Base-by-base conservation (phyloP, 2,329 filamentous ascomycete species). In the Sarocladiaceae sp. region DNA sequence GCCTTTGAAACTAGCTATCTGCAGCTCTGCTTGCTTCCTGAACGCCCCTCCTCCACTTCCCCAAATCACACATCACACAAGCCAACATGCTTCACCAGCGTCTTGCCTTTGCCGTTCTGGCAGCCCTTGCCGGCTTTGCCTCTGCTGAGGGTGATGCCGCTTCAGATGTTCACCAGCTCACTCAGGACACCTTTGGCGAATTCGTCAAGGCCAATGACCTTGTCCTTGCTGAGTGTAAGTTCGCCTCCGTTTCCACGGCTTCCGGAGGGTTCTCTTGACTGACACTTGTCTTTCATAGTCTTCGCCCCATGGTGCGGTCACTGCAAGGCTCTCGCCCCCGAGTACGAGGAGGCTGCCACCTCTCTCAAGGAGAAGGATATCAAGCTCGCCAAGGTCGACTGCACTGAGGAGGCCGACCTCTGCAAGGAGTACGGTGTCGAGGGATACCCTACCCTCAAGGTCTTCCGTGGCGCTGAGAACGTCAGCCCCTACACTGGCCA, bases 381-480 rank as follows among this genome's bases (percentile, higher is more conserved):
- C 73, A 82, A 81, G 66, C 79, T 95, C 53, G 87, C 80, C 72
- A 94, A 95, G 84, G 74, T 95, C 62, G 93, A 97, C 79, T 97
- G 94, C 82, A 97, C 93, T 66, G 91, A 88, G 70, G 90, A 99
- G 79, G 77, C 85, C 57, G 90, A 96, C 29, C 87, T 99, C 60
- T 99, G 94, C 84, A 83, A 91, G 72, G 78, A 83, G 62, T 89
- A 88, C 65, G 92, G 90, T 57, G 92, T 99, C 39, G 91, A 97
- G 79, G 94, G 94, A 59, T 99, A 99, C 81, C 94, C 94, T 57
- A 99, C 94, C 60, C 84, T 99, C 68, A 99, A 97, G 86, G 84
- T 99, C 75, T 99, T 99, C 91, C 90, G 93, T 64, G 93, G 94
- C 62, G 73, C 76, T 39, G 90, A 97, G 11, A 90, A 87, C 69